Base-by-base conservation (phyloP, 352 stramenopile genomes). In the Globisporangium cystogenes region DNA sequence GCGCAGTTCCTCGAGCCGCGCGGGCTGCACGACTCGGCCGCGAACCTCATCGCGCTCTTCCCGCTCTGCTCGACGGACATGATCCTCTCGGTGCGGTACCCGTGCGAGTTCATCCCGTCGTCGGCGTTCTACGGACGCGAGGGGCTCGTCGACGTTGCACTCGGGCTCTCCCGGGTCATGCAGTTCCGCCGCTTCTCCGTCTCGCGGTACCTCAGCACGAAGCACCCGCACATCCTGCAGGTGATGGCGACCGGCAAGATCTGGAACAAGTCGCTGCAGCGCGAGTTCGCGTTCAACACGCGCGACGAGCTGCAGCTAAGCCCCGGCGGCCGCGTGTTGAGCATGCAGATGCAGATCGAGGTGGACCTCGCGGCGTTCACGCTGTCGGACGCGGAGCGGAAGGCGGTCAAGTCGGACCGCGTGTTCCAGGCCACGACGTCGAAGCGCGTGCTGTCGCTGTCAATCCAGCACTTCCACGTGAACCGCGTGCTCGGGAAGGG, bases 401-500 rank as follows among this genome's bases (percentile, higher is more conserved):
- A 90, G 59, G 53, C 70, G 14, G 69, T 74, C 21, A 87, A 88
- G 44, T 67, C 63, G 7, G 82, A 93, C 45, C 74, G 75, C 29
- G 64, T 68, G 26, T 79, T 88, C 54, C 80, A 90, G 41, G 73
- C 72, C 14, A 86, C 78, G 15, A 86, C 79, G 10, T 87, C 81
- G 16, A 93, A 93, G 64, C 81, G 83, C 43, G 83, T 93, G 53
- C 59, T 93, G 42, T 90, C 81, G 36, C 66, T 93, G 18, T 92
- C 82, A 24, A 92, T 97, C 58, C 86, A 97, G 58, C 90, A 98
- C 66, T 98, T 98, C 65, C 80, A 97, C 41, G 85, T 98, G 31
- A 90, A 98, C 39, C 93, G 95, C 52, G 90, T 98, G 23, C 68
- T 98, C 12, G 94, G 94, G 21, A 98, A 98, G 62, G 94, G 94